These are phyloP conservation scores for Suillus weaverae DNA, from an alignment of 768 basidiomycete genomes.

Conservation along the genomic window DNA sequence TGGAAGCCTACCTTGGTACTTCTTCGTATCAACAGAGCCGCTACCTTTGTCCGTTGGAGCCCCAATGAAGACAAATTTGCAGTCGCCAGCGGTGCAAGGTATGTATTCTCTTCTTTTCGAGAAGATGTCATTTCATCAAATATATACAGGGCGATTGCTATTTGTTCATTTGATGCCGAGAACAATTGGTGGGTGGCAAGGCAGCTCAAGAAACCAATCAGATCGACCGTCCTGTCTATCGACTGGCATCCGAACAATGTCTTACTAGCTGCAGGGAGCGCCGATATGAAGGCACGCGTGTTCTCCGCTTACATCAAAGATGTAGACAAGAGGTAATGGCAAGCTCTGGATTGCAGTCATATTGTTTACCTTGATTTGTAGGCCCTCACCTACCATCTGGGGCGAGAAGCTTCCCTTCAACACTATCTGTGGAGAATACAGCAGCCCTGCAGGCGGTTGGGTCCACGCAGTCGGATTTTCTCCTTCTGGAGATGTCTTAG, in stretches of 20 bases:
- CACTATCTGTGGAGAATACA: constrained; percentile 93
- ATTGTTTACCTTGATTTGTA: constrained; percentile 30
- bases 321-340: constrained; percentile 80
- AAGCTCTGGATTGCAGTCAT: not conserved
- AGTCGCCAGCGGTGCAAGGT: constrained; percentile 95
- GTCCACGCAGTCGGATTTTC: constrained; percentile 96
- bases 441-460: constrained; percentile 91
- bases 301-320: constrained; percentile 99
- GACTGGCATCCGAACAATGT: constrained; percentile 99
- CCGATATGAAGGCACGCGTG: constrained; percentile 96
- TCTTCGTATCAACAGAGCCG: constrained; percentile 92
- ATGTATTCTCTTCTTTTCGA: constrained; percentile 14
- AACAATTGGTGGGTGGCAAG: constrained; percentile 99
- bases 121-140: not conserved
- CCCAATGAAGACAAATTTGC: constrained; percentile 99
- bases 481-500: constrained; percentile 91
- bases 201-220: constrained; percentile 94
- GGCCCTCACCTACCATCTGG: constrained; percentile 90
- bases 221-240: constrained; percentile 89
- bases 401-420: constrained; percentile 98
- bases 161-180: constrained; percentile 96
- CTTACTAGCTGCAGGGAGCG: constrained; percentile 92
- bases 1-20: constrained; percentile 99
- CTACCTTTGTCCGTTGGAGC: constrained; percentile 94
- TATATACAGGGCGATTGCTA: constrained; percentile 76